Conservation (phyloP, 2,329 filamentous ascomycete species). For the Neonectria coccinea region DNA sequence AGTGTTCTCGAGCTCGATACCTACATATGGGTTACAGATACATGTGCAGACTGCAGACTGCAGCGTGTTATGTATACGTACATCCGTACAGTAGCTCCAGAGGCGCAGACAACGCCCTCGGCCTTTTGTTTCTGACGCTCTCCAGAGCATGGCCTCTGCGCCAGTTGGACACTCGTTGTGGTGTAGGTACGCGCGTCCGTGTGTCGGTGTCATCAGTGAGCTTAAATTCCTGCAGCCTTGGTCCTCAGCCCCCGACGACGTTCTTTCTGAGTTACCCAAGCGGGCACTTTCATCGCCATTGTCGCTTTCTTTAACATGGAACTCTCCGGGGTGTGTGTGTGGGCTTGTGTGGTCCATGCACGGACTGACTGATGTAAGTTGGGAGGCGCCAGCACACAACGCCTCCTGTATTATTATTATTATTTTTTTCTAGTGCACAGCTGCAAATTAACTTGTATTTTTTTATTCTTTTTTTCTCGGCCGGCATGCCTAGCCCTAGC, state of each 20-base stretch:
- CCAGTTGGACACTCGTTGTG: background rate
- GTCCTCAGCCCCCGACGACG: background rate
- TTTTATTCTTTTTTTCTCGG: background rate
- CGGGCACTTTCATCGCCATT: background rate
- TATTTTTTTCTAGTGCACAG: background rate
- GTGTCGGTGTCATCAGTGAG: background rate
- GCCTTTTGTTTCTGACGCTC: slow-evolving; percentile 13
- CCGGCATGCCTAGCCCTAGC: slow-evolving; percentile 2
- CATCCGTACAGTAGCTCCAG: background rate
- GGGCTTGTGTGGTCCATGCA: slow-evolving; percentile 2
- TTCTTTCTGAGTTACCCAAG: background rate
- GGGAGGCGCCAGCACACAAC: background rate
- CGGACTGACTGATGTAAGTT: background rate
- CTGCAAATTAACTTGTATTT: background rate
- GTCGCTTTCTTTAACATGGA: slow-evolving; percentile 4
- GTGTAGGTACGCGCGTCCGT: slow-evolving; percentile 5
- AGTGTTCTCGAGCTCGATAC: background rate
- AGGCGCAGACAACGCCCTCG: slow-evolving; percentile 7
- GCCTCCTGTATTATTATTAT: background rate
- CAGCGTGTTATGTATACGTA: background rate
- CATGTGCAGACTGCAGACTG: slow-evolving; percentile 2
- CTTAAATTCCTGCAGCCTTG: background rate
- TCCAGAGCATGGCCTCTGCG: slow-evolving; percentile 7
- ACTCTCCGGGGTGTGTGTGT: slow-evolving; percentile 7
- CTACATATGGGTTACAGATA: background rate